phyloP scores from a whole-genome alignment of 257 asterid genomes.

The Solanum chiquidenum region DNA sequence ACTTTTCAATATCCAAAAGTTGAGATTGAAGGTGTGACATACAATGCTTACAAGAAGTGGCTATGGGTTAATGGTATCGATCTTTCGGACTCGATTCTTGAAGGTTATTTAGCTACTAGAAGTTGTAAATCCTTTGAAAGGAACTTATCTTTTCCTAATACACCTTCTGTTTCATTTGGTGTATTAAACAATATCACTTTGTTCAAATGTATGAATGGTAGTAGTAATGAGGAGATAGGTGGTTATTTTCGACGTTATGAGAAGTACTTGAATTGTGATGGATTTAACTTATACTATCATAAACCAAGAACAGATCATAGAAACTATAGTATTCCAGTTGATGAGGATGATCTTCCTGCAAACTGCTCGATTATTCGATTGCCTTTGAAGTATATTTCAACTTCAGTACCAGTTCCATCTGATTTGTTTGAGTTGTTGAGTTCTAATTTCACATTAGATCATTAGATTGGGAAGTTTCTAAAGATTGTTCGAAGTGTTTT shows the following conservation, averaged over 20 bases:
- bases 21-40: neutral
- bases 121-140: neutral
- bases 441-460: neutral
- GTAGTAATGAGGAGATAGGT: neutral
- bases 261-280: neutral
- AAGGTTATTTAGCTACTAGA: neutral
- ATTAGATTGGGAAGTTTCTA: neutral
- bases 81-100: neutral
- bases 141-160: neutral
- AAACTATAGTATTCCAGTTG: neutral
- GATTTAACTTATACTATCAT: neutral
- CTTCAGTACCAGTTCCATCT: neutral
- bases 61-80: neutral
- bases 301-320: neutral
- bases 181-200: neutral
- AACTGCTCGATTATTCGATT: neutral
- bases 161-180: neutral
- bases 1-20: neutral
- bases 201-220: neutral
- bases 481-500: neutral
- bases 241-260: neutral
- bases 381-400: neutral
- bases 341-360: neutral
- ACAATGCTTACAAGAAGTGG: neutral
- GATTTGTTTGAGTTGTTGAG: neutral